Percentiles rank a stretch among this genome's conserved stretches.
These are phyloP conservation scores for Pichia nanzhaoensis DNA, from an alignment of 805 yeast species.

Conservation along the genomic window DNA sequence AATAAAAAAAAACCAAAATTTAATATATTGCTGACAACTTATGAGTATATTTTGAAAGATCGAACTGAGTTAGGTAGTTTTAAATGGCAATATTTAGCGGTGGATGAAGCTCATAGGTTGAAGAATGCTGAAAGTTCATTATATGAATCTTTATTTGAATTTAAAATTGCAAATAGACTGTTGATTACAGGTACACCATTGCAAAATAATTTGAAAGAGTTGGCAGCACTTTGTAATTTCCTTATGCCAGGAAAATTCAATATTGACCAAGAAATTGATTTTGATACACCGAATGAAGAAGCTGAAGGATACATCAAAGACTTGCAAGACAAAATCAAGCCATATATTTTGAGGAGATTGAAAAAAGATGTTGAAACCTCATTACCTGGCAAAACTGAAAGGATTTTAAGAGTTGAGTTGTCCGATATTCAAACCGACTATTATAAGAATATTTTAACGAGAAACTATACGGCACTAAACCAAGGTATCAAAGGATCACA, in stretches of 20 bases:
- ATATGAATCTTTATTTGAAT: conserved; percentile 78
- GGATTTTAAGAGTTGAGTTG: conserved; percentile 89
- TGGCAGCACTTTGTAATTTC: conserved; percentile 91
- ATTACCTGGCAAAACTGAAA: conserved; percentile 90
- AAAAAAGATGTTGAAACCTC: conserved; percentile 98
- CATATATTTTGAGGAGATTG: conserved; percentile 85
- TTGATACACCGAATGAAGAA: conserved; percentile 77
- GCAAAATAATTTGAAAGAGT: conserved; percentile 90
- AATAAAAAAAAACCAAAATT: conserved; percentile 71
- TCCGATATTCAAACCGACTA: conserved; percentile 94
- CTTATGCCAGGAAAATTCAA: conserved; percentile 90
- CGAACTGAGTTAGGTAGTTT: conserved; percentile 70
- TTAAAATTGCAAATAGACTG: conserved; percentile 76
- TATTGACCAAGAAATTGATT: conserved; percentile 93
- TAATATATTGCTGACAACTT: conserved; percentile 88
- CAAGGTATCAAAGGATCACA: conserved; percentile 78
- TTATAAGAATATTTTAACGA: conserved; percentile 87
- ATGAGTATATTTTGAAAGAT: conserved; percentile 93
- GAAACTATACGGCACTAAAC: conserved; percentile 85
- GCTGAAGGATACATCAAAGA: conserved; percentile 87
- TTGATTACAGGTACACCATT: conserved; percentile 97
- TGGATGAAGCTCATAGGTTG: conserved; percentile 96
- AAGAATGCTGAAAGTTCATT: conserved; percentile 91
- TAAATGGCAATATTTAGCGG: conserved; percentile 95
- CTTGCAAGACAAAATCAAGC: conserved; percentile 78